Conservation (phyloP, 306 rosid genomes). For the Cicer cuneatum region DNA sequence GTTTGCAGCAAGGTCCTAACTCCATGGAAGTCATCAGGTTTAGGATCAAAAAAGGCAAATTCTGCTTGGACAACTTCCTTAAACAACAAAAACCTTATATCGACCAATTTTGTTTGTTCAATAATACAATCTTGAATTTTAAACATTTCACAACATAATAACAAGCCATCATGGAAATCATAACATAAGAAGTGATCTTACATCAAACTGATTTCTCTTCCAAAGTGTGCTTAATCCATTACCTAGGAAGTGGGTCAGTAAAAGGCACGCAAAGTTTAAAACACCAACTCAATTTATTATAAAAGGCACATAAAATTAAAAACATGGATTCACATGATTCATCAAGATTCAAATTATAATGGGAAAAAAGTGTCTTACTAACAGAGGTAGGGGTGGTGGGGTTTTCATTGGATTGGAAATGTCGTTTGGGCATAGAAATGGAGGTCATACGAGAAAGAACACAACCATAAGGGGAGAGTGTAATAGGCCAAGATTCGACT, state of each 20-base stretch:
- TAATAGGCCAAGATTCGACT: conserved; percentile 56
- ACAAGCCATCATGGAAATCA: background rate
- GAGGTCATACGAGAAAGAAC: conserved; percentile 52
- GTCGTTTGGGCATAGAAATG: conserved; percentile 35
- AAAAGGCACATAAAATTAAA: background rate
- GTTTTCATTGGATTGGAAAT: conserved; percentile 33
- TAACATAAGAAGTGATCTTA: conserved; percentile 40
- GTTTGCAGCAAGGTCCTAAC: conserved; percentile 78
- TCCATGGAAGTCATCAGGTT: conserved; percentile 81
- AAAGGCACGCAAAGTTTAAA: conserved; percentile 25
- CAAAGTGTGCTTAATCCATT: conserved; percentile 41
- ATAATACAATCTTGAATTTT: background rate
- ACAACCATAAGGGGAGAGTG: conserved; percentile 70
- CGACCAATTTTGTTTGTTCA: conserved; percentile 7
- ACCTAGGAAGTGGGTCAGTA: conserved; percentile 48
- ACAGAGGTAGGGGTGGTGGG: conserved; percentile 33
- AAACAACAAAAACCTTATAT: conserved; percentile 38
- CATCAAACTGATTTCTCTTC: conserved; percentile 57
- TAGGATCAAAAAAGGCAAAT: conserved; percentile 86
- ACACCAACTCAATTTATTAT: background rate
- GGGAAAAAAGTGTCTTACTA: conserved; percentile 36
- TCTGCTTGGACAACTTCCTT: conserved; percentile 81
- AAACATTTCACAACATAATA: background rate
- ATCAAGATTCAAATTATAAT: conserved; percentile 11
- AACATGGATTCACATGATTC: background rate